These are phyloP conservation scores for Houttuynia cordata DNA, from an alignment of 164 flowering plant genomes.

Conservation along the genomic window DNA sequence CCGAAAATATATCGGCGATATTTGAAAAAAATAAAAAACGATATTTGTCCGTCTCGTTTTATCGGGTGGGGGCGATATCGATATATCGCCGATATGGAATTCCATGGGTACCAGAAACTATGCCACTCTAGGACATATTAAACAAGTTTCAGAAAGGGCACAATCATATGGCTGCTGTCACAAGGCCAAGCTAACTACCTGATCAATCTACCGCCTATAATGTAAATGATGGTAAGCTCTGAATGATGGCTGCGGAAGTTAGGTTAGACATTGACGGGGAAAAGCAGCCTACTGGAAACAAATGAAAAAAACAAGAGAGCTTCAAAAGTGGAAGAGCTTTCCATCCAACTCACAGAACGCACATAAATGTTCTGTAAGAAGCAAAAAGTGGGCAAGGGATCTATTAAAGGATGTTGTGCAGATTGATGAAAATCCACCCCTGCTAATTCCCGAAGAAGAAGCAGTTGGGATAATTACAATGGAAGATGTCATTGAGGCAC, in stretches of 20 bases:
- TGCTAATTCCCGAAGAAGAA: conserved; percentile 71
- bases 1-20: too few species aligned
- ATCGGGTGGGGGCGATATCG: too few species aligned
- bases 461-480: conserved; percentile 89
- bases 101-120: conserved; percentile 70
- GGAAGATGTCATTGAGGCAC: conserved; percentile 53
- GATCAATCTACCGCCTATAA: conserved; percentile 18
- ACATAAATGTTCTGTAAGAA: conserved; percentile 30
- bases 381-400: conserved; percentile 77
- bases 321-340: conserved; percentile 80
- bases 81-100: too few species aligned
- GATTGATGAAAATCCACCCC: conserved; percentile 56
- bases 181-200: conserved; percentile 28
- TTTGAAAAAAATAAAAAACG: too few species aligned
- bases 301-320: conserved; percentile 30
- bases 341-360: conserved; percentile 37
- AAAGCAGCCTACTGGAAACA: conserved; percentile 30
- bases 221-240: conserved; percentile 31
- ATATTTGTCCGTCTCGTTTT: too few species aligned
- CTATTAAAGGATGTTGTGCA: conserved; percentile 59
- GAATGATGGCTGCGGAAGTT: too few species aligned
- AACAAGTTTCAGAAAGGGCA: conserved; percentile 99
- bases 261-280: conserved; percentile 60
- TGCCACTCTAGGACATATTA: conserved; percentile 91
- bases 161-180: conserved; percentile 98